A percentile compares a stretch with the other conserved stretches of the same genome.
phyloP scores from a whole-genome alignment of 2,329 filamentous ascomycete species.

The Arthrinium phaeospermum region DNA sequence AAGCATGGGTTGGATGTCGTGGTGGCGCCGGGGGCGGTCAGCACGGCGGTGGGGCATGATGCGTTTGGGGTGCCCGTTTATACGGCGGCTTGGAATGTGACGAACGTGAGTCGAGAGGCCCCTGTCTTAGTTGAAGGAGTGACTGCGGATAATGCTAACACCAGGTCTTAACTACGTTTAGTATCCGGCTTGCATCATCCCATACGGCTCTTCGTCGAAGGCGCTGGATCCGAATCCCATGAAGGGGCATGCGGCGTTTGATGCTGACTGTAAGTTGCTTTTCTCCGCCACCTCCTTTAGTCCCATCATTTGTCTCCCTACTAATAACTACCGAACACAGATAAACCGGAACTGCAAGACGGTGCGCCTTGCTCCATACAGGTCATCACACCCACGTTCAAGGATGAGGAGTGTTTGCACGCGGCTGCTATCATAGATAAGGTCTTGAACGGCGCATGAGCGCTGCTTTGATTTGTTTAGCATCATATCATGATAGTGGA shows the following conservation, averaged over 20 bases:
- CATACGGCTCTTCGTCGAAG: constrained; percentile 48
- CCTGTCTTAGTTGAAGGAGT: not conserved
- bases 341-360: constrained; percentile 46
- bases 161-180: constrained; percentile 27
- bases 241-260: constrained; percentile 36
- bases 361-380: constrained; percentile 54
- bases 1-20: constrained; percentile 55
- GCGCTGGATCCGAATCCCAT: constrained; percentile 41
- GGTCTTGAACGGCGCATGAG: constrained; percentile 2
- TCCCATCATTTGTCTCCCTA: not conserved
- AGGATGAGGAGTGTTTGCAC: constrained; percentile 52
- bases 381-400: constrained; percentile 50
- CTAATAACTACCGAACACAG: constrained; percentile 33
- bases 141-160: not conserved
- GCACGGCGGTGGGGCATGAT: constrained; percentile 58
- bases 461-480: not conserved
- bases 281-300: constrained; percentile 5
- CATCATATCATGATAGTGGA: no score
- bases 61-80: constrained; percentile 52
- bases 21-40: constrained; percentile 54
- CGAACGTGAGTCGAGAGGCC: constrained; percentile 49
- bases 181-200: constrained; percentile 58
- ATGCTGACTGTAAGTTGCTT: constrained; percentile 40
- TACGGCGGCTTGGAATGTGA: constrained; percentile 56
- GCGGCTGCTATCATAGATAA: constrained; percentile 39